A percentile compares a stretch with the other conserved stretches of the same genome.
Conservation (phyloP, 768 basidiomycete species). For the Pleurotus tuoliensis region DNA sequence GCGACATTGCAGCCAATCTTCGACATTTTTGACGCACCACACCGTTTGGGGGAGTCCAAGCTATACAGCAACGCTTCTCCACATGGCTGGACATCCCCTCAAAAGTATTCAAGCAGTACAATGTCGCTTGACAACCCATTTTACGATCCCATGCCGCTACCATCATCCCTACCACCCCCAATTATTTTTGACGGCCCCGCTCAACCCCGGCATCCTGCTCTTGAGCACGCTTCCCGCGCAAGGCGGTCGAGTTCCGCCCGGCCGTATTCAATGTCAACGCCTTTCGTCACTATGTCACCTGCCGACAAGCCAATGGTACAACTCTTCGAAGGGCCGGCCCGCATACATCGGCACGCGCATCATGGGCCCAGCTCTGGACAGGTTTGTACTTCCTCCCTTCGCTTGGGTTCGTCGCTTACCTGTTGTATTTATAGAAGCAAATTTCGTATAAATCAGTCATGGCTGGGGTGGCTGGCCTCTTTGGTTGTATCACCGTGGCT, state of each 20-base stretch:
- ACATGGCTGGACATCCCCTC: neutral
- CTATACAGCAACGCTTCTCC: conserved; percentile 18
- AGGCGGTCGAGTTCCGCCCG: conserved; percentile 16
- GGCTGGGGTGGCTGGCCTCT: conserved; percentile 1
- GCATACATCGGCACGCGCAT: conserved; percentile 12
- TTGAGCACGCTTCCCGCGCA: conserved; percentile 19
- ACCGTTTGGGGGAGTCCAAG: conserved; percentile 32
- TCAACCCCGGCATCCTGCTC: conserved; percentile 21
- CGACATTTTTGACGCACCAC: conserved; percentile 51
- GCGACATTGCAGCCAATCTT: conserved; percentile 31
- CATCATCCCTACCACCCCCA: conserved; percentile 37
- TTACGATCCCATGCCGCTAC: conserved; percentile 17
- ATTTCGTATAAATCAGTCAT: neutral
- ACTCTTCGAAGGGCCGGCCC: conserved; percentile 46
- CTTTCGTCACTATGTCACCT: conserved; percentile 12
- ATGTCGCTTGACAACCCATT: conserved; percentile 7
- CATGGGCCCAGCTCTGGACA: conserved; percentile 1
- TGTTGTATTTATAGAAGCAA: conserved; percentile 4
- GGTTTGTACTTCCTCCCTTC: conserved; percentile 3
- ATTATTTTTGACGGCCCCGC: conserved; percentile 49
- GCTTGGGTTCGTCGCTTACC: conserved; percentile 2
- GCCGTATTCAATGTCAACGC: conserved; percentile 16
- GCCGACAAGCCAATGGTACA: conserved; percentile 29
- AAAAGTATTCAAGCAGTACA: conserved; percentile 1
- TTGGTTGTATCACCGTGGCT: neutral